phyloP scores from a whole-genome alignment of 208 protist genomes.

The Angomonas deanei region DNA sequence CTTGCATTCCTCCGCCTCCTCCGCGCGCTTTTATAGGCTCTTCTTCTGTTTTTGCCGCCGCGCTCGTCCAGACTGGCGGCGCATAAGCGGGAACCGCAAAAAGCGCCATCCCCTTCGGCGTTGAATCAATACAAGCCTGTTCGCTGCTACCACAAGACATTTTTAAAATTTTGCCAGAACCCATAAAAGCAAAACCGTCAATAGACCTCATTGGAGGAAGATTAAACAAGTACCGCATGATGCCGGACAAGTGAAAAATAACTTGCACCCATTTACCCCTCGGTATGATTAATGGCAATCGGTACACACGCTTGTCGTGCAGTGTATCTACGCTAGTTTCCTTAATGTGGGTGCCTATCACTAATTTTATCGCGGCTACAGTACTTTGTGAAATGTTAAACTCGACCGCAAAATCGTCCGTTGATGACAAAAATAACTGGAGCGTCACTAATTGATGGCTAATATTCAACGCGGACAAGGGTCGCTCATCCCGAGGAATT shows the following conservation, averaged over 20 bases:
- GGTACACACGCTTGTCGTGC: conserved; percentile 31
- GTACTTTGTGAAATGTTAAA: conserved; percentile 36
- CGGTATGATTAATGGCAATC: conserved; percentile 71
- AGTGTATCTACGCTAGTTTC: conserved; percentile 27
- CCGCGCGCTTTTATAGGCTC: not conserved
- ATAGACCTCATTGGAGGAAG: conserved; percentile 55
- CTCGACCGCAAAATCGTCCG: conserved; percentile 67
- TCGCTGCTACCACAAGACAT: conserved; percentile 61
- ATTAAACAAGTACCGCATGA: conserved; percentile 51
- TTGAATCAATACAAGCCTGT: conserved; percentile 57
- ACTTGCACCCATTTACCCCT: conserved; percentile 82
- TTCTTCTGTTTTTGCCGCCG: not conserved
- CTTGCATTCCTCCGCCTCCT: not conserved
- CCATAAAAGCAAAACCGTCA: conserved; percentile 52
- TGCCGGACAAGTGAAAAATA: conserved; percentile 73
- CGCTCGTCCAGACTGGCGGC: conserved; percentile 69
- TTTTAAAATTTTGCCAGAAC: conserved; percentile 34
- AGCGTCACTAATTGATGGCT: conserved; percentile 40
- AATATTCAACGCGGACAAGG: conserved; percentile 37
- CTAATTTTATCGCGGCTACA: conserved; percentile 46
- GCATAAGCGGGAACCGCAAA: conserved; percentile 81
- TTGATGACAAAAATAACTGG: conserved; percentile 41
- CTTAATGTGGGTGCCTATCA: conserved; percentile 61
- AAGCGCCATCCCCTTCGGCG: conserved; percentile 54
- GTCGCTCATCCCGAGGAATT: conserved; percentile 58